Conservation (phyloP, 495 filamentous ascomycete genomes). For the Evansstolkia leycettana region DNA sequence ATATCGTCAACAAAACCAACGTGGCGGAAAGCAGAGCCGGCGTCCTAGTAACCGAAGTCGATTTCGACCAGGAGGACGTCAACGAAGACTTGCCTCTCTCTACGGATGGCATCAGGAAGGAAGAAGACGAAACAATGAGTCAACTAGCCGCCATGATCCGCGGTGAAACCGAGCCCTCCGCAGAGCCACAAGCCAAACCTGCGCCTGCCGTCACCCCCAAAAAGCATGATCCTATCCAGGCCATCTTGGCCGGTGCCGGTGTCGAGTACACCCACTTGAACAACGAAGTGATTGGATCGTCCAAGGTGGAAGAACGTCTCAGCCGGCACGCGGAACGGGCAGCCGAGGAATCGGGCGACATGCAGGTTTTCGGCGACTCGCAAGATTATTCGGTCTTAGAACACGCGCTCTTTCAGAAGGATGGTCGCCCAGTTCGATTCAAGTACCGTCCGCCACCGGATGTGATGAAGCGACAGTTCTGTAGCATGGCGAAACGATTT, state of each 20-base stretch:
- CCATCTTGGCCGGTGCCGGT: conserved; percentile 77
- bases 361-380: conserved; percentile 36
- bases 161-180: conserved; percentile 30
- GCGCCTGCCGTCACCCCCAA: conserved; percentile 12
- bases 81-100: conserved; percentile 11
- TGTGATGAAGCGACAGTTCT: conserved; percentile 76
- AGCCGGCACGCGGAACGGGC: conserved; percentile 61
- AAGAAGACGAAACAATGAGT: conserved; percentile 51
- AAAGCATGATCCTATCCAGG: conserved; percentile 68
- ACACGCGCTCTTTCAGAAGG: conserved; percentile 5
- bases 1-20: conserved; percentile 97
- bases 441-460: conserved; percentile 63
- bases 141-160: conserved; percentile 64
- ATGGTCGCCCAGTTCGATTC: conserved; percentile 35
- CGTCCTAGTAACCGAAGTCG: conserved; percentile 63
- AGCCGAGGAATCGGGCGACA: conserved; percentile 36
- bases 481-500: conserved; percentile 71
- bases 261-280: conserved; percentile 96
- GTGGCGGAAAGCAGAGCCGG: conserved; percentile 85
- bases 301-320: conserved; percentile 68
- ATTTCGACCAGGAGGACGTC: conserved; percentile 50
- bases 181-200: conserved; percentile 6
- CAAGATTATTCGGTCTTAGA: conserved; percentile 6
- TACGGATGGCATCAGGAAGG: conserved; percentile 7
- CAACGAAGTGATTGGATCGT: conserved; percentile 86